These are phyloP conservation scores for Monosporascus sp. DNA, from an alignment of 2,329 filamentous ascomycete genomes.

Conservation along the genomic window DNA sequence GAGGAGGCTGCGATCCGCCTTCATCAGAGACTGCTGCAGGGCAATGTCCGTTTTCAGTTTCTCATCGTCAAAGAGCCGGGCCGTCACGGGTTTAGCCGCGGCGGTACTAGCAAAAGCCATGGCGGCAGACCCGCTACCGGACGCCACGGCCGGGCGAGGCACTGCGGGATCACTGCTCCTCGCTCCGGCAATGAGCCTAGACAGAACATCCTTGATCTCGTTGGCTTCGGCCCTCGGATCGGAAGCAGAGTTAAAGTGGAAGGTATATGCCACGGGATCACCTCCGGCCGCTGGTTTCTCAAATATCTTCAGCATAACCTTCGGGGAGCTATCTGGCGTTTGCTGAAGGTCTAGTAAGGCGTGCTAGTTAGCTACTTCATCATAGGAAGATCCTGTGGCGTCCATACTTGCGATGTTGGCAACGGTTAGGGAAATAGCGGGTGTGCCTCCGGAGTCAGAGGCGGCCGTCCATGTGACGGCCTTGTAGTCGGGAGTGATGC, in stretches of 20 bases:
- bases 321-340: constrained; percentile 79
- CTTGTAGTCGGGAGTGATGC: constrained; percentile 66
- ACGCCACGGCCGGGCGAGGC: constrained; percentile 39
- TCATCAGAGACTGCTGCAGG: constrained; percentile 83
- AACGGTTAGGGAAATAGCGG: constrained; percentile 65
- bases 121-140: constrained; percentile 53
- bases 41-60: constrained; percentile 72
- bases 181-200: constrained; percentile 65
- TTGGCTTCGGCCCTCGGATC: constrained; percentile 81
- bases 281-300: constrained; percentile 57
- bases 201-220: constrained; percentile 75
- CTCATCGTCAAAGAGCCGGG: constrained; percentile 75
- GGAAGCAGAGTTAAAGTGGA: constrained; percentile 76
- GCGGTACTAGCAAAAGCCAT: constrained; percentile 75
- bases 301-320: constrained; percentile 92
- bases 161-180: constrained; percentile 53
- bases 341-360: constrained; percentile 74
- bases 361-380: constrained; percentile 4
- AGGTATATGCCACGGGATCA: constrained; percentile 69
- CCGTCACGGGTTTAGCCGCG: constrained; percentile 46
- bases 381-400: constrained; percentile 1
- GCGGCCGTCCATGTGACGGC: constrained; percentile 78
- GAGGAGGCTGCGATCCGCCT: constrained; percentile 68
- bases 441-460: constrained; percentile 52
- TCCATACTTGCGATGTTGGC: constrained; percentile 74